Base-by-base conservation (phyloP, 305 asterid species). In the Solanum hybrid region DNA sequence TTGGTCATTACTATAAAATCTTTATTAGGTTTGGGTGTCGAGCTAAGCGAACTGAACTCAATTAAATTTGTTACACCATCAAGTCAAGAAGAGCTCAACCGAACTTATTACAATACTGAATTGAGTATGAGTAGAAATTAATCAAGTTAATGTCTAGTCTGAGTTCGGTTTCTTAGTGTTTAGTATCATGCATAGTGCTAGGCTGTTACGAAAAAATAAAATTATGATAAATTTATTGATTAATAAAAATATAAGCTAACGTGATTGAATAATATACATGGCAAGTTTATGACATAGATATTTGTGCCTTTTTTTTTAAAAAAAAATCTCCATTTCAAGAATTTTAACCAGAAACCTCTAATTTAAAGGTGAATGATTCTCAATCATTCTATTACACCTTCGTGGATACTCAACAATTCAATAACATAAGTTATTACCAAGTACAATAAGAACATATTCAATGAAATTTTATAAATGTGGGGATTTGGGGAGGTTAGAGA, bases 281-380 rank as follows among this genome's bases (percentile, higher is more conserved):
- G 37, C 22, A 3, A 29, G n/a, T 74, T 75, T 28, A 74, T 14
- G 16, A 74, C 24, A 14, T 13, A 31, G 8, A 75, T 20, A 29
- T 74, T 29, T 29, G 34, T 11, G 5, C 2, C 1, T 12, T 67
- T 5, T n/a, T n/a, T n/a, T 1, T 2, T 0, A 10, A n/a, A 8
- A 71, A 1, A 51, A 2, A 69, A 24, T 69, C 2, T 26, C 3
- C 7, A 0, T 26, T 26, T 71, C 2, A 71, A 26, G 5, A 71
- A 71, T 71, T 71, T 7, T 5, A 71, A 71, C 34, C 1, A 26
- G 20, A 69, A 69, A 24, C 75, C 75, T 69, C 31, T 69, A 24
- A 69, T 69, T n/a, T 5, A 69, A 69, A 67, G 75, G 34, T 71
- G 77, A 26, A 71, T 12, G 9, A 5, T 26, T 71, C 34, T 71